A percentile compares a stretch with the other conserved stretches of the same genome.
phyloP scores from a whole-genome alignment of 345 rosid genomes.

The Trapa incisa region DNA sequence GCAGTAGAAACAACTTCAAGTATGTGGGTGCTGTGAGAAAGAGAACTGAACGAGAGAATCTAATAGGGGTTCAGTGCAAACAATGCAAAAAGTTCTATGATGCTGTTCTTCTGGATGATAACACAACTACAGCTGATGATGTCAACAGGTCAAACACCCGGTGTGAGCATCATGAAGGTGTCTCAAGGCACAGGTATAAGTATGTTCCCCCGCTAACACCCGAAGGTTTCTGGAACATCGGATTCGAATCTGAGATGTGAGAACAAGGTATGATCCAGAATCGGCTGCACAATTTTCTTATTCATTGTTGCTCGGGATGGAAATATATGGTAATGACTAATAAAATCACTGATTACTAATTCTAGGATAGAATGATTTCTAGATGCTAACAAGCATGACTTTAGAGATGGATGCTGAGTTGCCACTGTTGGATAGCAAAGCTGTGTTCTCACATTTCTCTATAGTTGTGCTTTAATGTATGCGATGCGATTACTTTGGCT shows the following conservation, averaged over 20 bases:
- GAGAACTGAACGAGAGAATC: conserved; percentile 55
- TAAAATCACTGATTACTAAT: background rate
- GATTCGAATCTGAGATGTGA: conserved; percentile 84
- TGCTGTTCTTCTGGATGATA: conserved; percentile 58
- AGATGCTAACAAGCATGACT: background rate
- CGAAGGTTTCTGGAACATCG: conserved; percentile 94
- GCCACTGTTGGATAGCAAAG: background rate
- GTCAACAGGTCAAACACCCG: conserved; percentile 26
- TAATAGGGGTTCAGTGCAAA: conserved; percentile 74
- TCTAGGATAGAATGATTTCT: background rate
- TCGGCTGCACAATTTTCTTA: background rate
- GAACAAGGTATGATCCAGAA: background rate
- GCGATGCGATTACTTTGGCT: background rate
- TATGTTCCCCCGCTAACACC: conserved; percentile 81
- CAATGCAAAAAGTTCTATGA: conserved; percentile 94
- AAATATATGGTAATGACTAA: background rate
- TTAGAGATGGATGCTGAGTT: background rate
- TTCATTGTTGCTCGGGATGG: background rate
- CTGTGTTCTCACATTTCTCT: background rate
- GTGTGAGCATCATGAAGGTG: conserved; percentile 90
- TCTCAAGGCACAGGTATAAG: conserved; percentile 81
- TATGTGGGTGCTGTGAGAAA: conserved; percentile 72
- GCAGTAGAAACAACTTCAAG: conserved; percentile 39
- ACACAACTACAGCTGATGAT: conserved; percentile 14
- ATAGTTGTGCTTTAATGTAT: background rate